Evolutionary conservation across 2,329 filamentous ascomycete species (phyloP).

Genomic region (Domatiomyces catenatus): DNA sequence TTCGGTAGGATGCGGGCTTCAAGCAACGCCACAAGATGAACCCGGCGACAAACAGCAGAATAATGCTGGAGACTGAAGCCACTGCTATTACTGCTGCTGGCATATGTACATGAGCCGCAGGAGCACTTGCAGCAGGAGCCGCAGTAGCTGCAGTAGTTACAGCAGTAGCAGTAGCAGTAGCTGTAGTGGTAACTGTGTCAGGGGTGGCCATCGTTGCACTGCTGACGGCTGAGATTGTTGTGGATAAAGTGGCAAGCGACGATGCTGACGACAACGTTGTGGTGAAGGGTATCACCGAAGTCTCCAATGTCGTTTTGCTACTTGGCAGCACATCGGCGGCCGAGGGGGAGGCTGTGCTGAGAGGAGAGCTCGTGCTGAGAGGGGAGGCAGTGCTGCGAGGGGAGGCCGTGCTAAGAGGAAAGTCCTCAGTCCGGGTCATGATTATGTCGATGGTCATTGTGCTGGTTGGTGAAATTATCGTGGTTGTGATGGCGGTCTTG

Average conservation of each 20-base stretch:
- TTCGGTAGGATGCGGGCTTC: not conserved
- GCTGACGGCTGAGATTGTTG: not conserved
- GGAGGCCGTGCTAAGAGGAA: not conserved
- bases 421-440: not conserved
- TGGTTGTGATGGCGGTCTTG: not conserved
- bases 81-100: not conserved
- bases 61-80: not conserved
- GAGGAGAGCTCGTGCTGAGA: too few species aligned
- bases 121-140: not conserved
- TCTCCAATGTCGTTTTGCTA: not conserved
- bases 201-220: not conserved
- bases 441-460: not conserved
- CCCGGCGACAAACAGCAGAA: not conserved
- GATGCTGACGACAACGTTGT: not conserved
- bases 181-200: not conserved
- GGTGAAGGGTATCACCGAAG: not conserved
- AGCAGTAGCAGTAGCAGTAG: not conserved
- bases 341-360: not conserved
- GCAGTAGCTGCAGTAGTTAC: not conserved
- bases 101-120: not conserved
- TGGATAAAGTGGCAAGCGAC: not conserved
- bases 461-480: not conserved
- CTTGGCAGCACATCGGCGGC: not conserved
- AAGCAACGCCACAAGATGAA: not conserved
- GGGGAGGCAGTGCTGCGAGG: not conserved